Base-by-base conservation (phyloP, 805 yeast genomes). In the Metschnikowia cubensis region DNA sequence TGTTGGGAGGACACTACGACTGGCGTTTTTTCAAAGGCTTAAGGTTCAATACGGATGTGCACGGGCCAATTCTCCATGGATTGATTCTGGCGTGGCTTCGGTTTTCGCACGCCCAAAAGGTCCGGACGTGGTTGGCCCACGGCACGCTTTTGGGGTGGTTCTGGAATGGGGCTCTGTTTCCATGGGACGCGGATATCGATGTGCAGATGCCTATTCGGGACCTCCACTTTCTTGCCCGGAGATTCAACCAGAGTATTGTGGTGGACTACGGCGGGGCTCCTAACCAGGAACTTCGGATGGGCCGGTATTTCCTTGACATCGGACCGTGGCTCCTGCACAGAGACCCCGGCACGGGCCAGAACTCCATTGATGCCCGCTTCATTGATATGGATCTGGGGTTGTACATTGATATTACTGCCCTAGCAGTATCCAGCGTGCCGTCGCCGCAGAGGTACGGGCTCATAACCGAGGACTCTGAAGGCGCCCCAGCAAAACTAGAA, bases 361-460 rank as follows among this genome's bases (percentile, higher is more conserved):
- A 80, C 54, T 74, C 74, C 34, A 79, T 79, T 45, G 84, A 80
- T 66, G 91, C 87, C 0, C 69, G 94, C 47, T 83, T 86, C 59
- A 81, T 86, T 49, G 91, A 85, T 63, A 69, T 82, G n/a, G 86
- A 83, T 55, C 76, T 83, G 7, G 94, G 92, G 0, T 65, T 83
- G 46, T 86, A 81, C 59, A 82, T 86, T 48, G 94, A 86, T 63
- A 80, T 86, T 20, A 86, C 94, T 0, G 91, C 83, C 0, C 65
- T 84, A 47, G 75, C 85, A 1, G 49, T 71, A 4, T 50, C 54
- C 14, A 11, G 43, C 6, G 32, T 31, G 20, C 15, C 22, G 13
- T 47, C 53, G 8, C 49, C 52, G 3, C 14, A 6, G n/a, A 22
- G 56, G 18, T 52, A 51, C 38, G 36, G 48, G 10, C 14, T 39